phyloP scores from a whole-genome alignment of 306 rosid species.

The Coriaria nepalensis region DNA sequence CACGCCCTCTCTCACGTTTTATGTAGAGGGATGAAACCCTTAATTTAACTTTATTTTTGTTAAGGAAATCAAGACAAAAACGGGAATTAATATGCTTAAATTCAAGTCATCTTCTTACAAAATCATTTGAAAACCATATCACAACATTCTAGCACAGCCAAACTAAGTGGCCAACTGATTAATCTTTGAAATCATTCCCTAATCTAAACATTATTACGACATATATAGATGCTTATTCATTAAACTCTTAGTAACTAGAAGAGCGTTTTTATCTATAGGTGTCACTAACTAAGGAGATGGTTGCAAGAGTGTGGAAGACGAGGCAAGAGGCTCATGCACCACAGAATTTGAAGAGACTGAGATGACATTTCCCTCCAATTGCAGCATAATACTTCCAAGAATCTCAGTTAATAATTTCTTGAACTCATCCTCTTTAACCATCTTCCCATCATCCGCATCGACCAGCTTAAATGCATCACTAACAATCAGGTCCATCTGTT shows the following conservation, averaged over 20 bases:
- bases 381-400: conserved; percentile 58
- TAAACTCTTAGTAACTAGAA: too few relatives aligned
- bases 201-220: conserved; percentile 12
- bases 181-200: conserved; percentile 9
- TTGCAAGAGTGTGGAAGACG: conserved; percentile 61
- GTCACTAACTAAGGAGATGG: conserved; percentile 27
- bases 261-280: too few relatives aligned
- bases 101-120: too few relatives aligned
- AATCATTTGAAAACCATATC: too few relatives aligned
- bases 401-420: conserved; percentile 57
- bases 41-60: too few relatives aligned
- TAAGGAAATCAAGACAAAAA: too few relatives aligned
- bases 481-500: conserved; percentile 67
- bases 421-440: conserved; percentile 74
- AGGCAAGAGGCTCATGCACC: conserved; percentile 71
- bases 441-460: conserved; percentile 42
- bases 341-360: conserved; percentile 67
- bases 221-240: not conserved
- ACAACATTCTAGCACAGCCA: too few relatives aligned
- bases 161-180: too few relatives aligned
- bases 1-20: too few relatives aligned
- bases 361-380: conserved; percentile 62
- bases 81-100: too few relatives aligned
- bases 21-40: too few relatives aligned
- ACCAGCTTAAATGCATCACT: conserved; percentile 38